Evolutionary conservation across 306 rosid genomes (phyloP), one percentile per base, ranked within the genome.

Genomic region (Rubus parviflorus): DNA sequence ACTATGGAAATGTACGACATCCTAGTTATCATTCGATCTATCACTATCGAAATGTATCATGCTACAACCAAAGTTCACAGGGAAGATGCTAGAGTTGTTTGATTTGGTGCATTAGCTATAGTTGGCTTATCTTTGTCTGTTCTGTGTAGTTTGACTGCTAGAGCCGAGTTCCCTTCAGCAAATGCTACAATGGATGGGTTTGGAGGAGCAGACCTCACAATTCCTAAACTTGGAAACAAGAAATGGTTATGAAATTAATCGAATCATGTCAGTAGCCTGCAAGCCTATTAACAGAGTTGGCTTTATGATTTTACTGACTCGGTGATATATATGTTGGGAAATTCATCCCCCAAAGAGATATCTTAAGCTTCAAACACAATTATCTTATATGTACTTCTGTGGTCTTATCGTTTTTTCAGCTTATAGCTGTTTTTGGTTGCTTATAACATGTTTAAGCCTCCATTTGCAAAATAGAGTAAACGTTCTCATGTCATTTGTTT

Each of bases 101-200:
- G 23, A 16, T 46, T 47, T 1, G 20, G 17, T 65, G 25, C 14
- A 15, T 42, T 13, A 46, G 30, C n/a, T 72, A 46, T 37, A 5
- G 35, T 41, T 73, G 68, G 58, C 20, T 45, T 56, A 70, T 22
- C 71, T 64, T 66, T 76, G 20, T 43, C 35, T 56, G 80, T 68
- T 79, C 43, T 53, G 14, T 83, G 72, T 85, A 92, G 98, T 81
- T 84, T 87, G 86, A 95, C 98, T 72, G 90, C 98, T 60, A 84
- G 97, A 81, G 98, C 93, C 0, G 97, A 95, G 90, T 95, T 95
- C 86, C 98, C 97, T 48, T 88, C 84, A 47, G 97, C 98, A 79
- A 77, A 81, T 69, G 93, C 97, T 23, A 56, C 81, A 77, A 56
- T 89, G 88, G 97, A 90, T 81, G 96, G 93, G 15, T 92, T 90